A percentile compares a stretch with the other conserved stretches of the same genome.
Evolutionary conservation across 1,139 yeast species (phyloP).

Genomic region (Candida pseudoviswanathii): DNA sequence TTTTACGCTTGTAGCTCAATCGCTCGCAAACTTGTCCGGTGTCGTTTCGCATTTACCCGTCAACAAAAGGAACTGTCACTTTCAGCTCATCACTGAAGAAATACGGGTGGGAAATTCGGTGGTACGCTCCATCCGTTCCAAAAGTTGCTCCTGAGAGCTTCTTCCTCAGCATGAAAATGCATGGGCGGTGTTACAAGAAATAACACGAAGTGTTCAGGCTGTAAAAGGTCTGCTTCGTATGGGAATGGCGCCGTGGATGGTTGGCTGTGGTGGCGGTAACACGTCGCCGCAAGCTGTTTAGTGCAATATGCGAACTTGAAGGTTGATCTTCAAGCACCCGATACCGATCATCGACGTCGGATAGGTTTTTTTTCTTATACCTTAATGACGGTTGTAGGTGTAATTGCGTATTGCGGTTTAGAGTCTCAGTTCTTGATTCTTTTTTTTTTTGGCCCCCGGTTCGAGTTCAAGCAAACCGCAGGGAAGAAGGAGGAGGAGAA

Average conservation of each 20-base stretch:
- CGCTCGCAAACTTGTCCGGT: constrained; percentile 44
- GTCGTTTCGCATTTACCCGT: constrained; percentile 73
- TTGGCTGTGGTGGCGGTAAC: constrained; percentile 41
- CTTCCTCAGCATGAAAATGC: constrained; percentile 64
- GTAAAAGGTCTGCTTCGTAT: constrained; percentile 28
- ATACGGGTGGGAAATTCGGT: constrained; percentile 86
- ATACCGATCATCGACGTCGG: constrained; percentile 75
- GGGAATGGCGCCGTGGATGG: constrained; percentile 76
- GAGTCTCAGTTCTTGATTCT: constrained; percentile 3
- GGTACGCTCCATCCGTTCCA: constrained; percentile 60
- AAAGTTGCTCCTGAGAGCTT: constrained; percentile 63
- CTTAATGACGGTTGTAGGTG: background rate
- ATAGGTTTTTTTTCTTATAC: constrained; percentile 29
- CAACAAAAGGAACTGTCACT: constrained; percentile 40
- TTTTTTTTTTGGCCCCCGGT: constrained; percentile 5
- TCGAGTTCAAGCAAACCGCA: constrained; percentile 9
- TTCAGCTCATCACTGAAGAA: constrained; percentile 12
- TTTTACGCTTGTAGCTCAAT: constrained; percentile 21
- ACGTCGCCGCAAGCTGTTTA: constrained; percentile 49
- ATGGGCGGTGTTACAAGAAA: constrained; percentile 76
- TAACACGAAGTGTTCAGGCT: constrained; percentile 13
- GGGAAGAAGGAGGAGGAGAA: constrained; percentile 1
- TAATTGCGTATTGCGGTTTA: background rate
- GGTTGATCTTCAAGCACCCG: constrained; percentile 54
- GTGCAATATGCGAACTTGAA: constrained; percentile 73